A percentile compares a stretch with the other conserved stretches of the same genome.
Evolutionary conservation across 106 monocot genomes (phyloP).

Genomic region (Allium cepa): DNA sequence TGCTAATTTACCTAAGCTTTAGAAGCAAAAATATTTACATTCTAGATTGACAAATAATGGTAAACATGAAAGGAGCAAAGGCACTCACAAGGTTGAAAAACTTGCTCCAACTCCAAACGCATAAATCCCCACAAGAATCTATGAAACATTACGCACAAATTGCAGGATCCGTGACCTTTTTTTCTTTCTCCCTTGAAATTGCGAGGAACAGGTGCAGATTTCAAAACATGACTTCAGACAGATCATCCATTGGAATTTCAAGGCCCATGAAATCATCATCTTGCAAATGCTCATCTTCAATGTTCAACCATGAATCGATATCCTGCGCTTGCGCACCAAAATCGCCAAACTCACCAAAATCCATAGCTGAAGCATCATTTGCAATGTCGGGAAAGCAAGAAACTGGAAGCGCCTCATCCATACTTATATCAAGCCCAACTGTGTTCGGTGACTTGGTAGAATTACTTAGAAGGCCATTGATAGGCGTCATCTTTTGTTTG

Average conservation of each 20-base stretch:
- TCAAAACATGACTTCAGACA: slow-evolving; percentile 24
- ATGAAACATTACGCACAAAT: too few species aligned
- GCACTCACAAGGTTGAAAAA: too few species aligned
- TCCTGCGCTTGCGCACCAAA: slow-evolving; percentile 45
- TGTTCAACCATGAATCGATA: slow-evolving; percentile 35
- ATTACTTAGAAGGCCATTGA: slow-evolving; percentile 12
- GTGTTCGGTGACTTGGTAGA: slow-evolving; percentile 5
- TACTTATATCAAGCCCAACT: not conserved
- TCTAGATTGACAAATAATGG: too few species aligned
- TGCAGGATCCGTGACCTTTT: too few species aligned
- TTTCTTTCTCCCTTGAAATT: too few species aligned
- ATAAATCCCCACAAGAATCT: too few species aligned
- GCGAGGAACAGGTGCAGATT: not conserved
- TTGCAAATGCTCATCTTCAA: slow-evolving; percentile 40
- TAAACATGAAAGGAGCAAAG: too few species aligned
- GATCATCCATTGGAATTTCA: slow-evolving; percentile 51
- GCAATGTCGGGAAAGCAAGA: slow-evolving; percentile 11
- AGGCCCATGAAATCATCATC: slow-evolving; percentile 40
- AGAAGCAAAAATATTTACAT: too few species aligned
- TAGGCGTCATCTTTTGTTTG: slow-evolving; percentile 40
- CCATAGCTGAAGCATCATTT: slow-evolving; percentile 17
- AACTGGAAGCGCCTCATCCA: not conserved
- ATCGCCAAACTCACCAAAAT: slow-evolving; percentile 18
- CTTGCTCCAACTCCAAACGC: too few species aligned
- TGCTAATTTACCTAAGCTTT: too few species aligned